phyloP scores from a whole-genome alignment of 1,284 basidiomycete species.

The Leccinum subrobustum region DNA sequence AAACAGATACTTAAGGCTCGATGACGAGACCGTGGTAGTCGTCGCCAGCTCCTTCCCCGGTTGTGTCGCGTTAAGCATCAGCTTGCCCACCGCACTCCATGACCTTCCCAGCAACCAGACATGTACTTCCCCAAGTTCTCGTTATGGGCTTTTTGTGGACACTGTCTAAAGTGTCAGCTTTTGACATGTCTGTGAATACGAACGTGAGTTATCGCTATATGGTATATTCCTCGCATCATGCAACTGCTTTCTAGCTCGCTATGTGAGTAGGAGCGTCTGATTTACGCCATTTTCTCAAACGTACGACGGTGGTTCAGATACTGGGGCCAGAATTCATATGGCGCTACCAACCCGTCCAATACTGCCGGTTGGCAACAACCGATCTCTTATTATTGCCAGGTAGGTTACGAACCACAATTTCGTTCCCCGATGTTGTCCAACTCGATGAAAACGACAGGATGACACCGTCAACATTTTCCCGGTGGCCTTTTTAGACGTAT shows the following conservation, averaged over 20 bases:
- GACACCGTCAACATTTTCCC: conserved; percentile 42
- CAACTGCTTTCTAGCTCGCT: conserved; percentile 19
- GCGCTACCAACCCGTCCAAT: conserved; percentile 25
- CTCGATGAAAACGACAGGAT: conserved; percentile 6
- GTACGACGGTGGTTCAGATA: conserved; percentile 19
- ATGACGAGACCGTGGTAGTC: not conserved
- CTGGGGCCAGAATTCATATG: conserved; percentile 36
- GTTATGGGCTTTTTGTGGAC: not conserved
- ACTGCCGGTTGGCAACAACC: conserved; percentile 30
- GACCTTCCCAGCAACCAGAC: not conserved
- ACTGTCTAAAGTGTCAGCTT: conserved; percentile 9
- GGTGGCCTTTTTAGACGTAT: conserved; percentile 58
- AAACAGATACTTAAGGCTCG: conserved; percentile 17
- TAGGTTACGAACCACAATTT: not conserved
- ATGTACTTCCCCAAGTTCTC: not conserved
- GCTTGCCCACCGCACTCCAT: not conserved
- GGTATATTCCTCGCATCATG: not conserved
- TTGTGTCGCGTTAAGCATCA: not conserved
- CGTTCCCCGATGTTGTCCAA: not conserved
- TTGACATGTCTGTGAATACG: conserved; percentile 24
- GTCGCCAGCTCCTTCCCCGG: not conserved
- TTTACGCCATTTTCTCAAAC: not conserved
- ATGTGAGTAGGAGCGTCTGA: conserved; percentile 13
- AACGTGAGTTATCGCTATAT: conserved; percentile 24
- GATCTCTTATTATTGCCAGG: conserved; percentile 30